Evolutionary conservation across 176 grass and related monocot species (phyloP), one percentile per base, ranked within the genome.

Genomic region (Hsuehochloa calcarea): DNA sequence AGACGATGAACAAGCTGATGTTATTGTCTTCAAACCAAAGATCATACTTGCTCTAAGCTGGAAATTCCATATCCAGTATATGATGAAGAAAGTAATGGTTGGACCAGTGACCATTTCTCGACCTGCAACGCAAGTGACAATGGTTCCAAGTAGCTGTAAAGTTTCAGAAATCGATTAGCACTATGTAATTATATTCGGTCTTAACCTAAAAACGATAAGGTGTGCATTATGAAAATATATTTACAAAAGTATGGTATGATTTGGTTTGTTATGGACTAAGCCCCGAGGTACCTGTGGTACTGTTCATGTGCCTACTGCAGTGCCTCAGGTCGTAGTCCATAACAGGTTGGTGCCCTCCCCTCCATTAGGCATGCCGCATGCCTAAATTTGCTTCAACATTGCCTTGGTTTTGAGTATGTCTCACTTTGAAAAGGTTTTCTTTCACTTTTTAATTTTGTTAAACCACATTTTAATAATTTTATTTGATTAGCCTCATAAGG

Each of bases 1-100:
- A 70, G 44, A 87, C 15, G 82, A 65, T 16, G 65, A 51, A 80
- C 62, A 58, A 40, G 52, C 8, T 60, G 43, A 72, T 63, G 29
- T 27, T 26, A 73, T 5, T 43, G 56, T 70, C 55, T 54, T 67
- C 38, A 58, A 23, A 84, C 31, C 35, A 81, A 60, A 38, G 70
- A 81, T 66, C 87, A 82, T 99, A 99, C 93, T 92, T 99, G 90
- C 54, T 96, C 76, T 87, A 99, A 92, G 90, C 92, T 99, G 22
- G 93, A 96, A 89, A 91, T 99, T 51, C 97, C 97, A 69, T 99
- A 99, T 87, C 97, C 97, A 77, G 66, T 91, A 87, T 99, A 99
- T 69, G 97, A 99, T 72, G 97, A 99, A 84, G 97, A 99, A 68
- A 99, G 88, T 75, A 99, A 89, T 78, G 97, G 90, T 76, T 99